Percentiles rank a stretch among this genome's conserved stretches.
phyloP scores from a whole-genome alignment of 2,329 filamentous ascomycete species.

The Plenodomus biglobosus region DNA sequence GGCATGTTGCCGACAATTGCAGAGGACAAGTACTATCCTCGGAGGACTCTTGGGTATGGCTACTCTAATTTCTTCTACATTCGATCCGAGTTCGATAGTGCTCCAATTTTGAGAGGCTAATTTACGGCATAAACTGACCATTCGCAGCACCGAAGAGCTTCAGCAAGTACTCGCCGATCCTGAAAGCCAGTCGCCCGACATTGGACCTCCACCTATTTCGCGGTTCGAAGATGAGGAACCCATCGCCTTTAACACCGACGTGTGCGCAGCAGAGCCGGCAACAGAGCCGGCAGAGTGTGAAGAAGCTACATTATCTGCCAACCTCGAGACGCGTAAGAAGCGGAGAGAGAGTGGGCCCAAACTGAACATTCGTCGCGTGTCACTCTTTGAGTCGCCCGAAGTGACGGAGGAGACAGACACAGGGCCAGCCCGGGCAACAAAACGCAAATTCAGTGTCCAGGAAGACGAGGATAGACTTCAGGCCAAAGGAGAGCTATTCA shows the following conservation, averaged over 20 bases:
- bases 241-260: constrained; percentile 48
- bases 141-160: constrained; percentile 59
- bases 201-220: constrained; percentile 61
- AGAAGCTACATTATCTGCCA: constrained; percentile 46
- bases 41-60: constrained; percentile 68
- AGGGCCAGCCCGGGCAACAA: constrained; percentile 51
- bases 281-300: constrained; percentile 26
- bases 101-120: background rate
- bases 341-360: constrained; percentile 55
- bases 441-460: constrained; percentile 59
- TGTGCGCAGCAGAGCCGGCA: constrained; percentile 29
- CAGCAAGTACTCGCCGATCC: constrained; percentile 54
- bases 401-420: constrained; percentile 27
- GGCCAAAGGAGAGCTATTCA: constrained; percentile 46
- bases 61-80: background rate
- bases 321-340: constrained; percentile 56
- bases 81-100: background rate
- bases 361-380: constrained; percentile 46
- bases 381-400: constrained; percentile 48
- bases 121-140: background rate
- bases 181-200: constrained; percentile 65
- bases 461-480: constrained; percentile 51
- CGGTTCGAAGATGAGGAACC: constrained; percentile 55
- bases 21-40: constrained; percentile 68
- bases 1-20: constrained; percentile 66